Conservation (phyloP, 2,329 filamentous ascomycete species). For the Dothideomycetidae sp. region DNA sequence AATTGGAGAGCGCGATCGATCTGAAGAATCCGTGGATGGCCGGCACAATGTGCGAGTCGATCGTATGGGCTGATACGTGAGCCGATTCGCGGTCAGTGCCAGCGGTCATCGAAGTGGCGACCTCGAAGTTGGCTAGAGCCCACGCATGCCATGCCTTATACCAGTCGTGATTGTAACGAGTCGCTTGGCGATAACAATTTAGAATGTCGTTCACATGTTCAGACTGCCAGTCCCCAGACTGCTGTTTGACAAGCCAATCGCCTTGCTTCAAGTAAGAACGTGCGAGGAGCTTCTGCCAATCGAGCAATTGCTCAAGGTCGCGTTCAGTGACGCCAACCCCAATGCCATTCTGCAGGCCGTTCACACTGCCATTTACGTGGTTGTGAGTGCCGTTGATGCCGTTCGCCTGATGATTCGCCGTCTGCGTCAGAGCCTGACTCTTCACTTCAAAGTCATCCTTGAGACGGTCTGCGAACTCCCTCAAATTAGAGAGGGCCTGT, state of each 20-base stretch:
- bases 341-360: slow-evolving; percentile 22
- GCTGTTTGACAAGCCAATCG: slow-evolving; percentile 81
- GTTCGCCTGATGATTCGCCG: slow-evolving; percentile 24
- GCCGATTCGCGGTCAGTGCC: slow-evolving; percentile 46
- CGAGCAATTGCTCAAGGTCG: slow-evolving; percentile 34
- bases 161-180: slow-evolving; percentile 84
- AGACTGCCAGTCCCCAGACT: slow-evolving; percentile 79
- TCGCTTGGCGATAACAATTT: slow-evolving; percentile 80
- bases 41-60: slow-evolving; percentile 82
- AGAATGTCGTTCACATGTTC: slow-evolving; percentile 79
- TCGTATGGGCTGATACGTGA: slow-evolving; percentile 48
- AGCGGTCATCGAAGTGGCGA: slow-evolving; percentile 68
- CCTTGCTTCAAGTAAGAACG: slow-evolving; percentile 95
- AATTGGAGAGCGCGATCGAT: slow-evolving; percentile 81
- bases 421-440: slow-evolving; percentile 21
- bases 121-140: slow-evolving; percentile 96
- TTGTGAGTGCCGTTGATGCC: slow-evolving; percentile 28
- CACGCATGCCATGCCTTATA: slow-evolving; percentile 99
- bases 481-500: slow-evolving; percentile 44
- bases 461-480: slow-evolving; percentile 46
- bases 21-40: slow-evolving; percentile 95
- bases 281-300: slow-evolving; percentile 59
- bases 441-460: slow-evolving; percentile 42
- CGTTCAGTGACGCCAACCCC: slow-evolving; percentile 21
- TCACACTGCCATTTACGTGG: slow-evolving; percentile 26